Conservation (phyloP, 495 filamentous ascomycete species). For the Tetracladium marchalianum region DNA sequence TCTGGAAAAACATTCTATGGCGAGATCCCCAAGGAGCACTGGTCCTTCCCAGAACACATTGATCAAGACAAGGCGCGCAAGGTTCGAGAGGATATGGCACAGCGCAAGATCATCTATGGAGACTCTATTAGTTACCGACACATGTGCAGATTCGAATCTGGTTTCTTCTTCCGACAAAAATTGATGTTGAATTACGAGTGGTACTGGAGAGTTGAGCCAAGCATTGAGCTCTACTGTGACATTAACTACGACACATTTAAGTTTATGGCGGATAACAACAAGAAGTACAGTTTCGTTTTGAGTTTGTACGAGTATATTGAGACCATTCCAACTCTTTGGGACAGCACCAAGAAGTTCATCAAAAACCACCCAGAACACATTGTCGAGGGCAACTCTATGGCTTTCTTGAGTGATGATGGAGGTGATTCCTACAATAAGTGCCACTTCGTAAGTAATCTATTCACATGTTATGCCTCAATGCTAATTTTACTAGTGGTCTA, state of each 20-base stretch:
- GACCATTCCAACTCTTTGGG: conserved; percentile 94
- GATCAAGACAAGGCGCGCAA: conserved; percentile 75
- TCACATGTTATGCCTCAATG: neutral
- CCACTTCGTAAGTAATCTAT: conserved; percentile 66
- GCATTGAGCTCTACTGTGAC: conserved; percentile 81
- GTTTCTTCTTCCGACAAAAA: conserved; percentile 84
- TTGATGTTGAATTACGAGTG: conserved; percentile 79
- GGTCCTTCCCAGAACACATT: conserved; percentile 82
- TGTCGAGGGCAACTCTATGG: conserved; percentile 73
- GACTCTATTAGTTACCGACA: conserved; percentile 87
- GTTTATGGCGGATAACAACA: conserved; percentile 78
- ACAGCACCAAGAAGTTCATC: conserved; percentile 86
- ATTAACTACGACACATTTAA: conserved; percentile 76
- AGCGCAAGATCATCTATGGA: conserved; percentile 87
- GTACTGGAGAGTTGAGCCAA: conserved; percentile 90
- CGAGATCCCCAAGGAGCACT: conserved; percentile 72
- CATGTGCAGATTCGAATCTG: conserved; percentile 91
- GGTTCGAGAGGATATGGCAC: conserved; percentile 74
- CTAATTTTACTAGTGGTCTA: conserved; percentile 59
- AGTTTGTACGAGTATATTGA: conserved; percentile 92
- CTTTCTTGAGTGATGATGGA: conserved; percentile 81
- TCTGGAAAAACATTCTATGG: conserved; percentile 88
- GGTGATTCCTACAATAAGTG: conserved; percentile 91
- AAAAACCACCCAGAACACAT: conserved; percentile 81
- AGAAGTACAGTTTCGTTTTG: conserved; percentile 84